Conservation (phyloP, 306 rosid species). For the Comarum palustre region DNA sequence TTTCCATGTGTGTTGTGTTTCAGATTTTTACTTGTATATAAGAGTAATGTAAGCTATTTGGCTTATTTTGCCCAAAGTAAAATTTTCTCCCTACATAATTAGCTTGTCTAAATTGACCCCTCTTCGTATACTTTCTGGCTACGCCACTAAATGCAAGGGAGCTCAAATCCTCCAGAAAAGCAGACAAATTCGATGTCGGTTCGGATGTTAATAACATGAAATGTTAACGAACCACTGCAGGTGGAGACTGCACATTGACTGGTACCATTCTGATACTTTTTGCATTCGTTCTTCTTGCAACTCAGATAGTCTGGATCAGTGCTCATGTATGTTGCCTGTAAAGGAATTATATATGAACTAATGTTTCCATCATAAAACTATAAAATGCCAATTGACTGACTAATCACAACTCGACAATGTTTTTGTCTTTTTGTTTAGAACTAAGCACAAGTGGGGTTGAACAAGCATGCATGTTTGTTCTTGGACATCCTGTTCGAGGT, state of each 20-base stretch:
- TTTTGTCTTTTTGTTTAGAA: too few species aligned
- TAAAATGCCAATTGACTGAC: not conserved
- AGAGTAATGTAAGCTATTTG: too few species aligned
- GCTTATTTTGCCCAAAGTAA: too few species aligned
- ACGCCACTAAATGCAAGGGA: slow-evolving; percentile 44
- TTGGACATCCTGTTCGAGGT: too few species aligned
- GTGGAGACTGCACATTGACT: slow-evolving; percentile 32
- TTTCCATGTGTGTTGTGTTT: too few species aligned
- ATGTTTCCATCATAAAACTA: not conserved
- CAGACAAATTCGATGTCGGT: slow-evolving; percentile 73
- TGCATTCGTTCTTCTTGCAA: slow-evolving; percentile 64
- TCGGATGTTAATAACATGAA: slow-evolving; percentile 81
- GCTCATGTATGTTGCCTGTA: slow-evolving; percentile 53
- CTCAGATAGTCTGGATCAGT: slow-evolving; percentile 60
- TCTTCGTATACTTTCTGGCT: too few species aligned
- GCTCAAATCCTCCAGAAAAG: slow-evolving; percentile 57
- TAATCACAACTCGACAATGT: not conserved
- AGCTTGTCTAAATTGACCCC: too few species aligned
- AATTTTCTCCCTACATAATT: too few species aligned
- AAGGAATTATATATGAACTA: not conserved
- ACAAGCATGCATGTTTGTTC: not conserved
- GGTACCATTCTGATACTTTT: slow-evolving; percentile 18
- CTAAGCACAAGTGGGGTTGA: not conserved
- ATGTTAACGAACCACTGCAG: slow-evolving; percentile 59
- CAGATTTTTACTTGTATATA: too few species aligned